Conservation (phyloP, 2,329 filamentous ascomycete species). For the Fusarium hostae region DNA sequence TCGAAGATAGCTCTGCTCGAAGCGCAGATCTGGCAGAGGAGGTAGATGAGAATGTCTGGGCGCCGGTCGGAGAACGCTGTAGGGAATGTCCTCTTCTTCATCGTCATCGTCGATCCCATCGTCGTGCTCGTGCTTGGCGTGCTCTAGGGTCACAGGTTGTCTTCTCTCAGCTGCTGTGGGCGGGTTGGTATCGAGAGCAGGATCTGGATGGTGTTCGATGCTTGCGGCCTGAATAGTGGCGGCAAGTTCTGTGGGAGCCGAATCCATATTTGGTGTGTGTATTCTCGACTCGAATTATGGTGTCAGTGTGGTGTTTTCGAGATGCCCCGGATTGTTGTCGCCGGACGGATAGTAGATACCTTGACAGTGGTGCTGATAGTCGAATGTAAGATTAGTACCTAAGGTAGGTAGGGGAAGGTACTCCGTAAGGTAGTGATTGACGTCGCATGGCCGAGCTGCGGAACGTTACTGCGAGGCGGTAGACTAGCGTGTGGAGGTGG, state of each 20-base stretch:
- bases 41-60: conserved; percentile 61
- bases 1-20: conserved; percentile 97
- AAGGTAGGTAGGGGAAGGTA: not conserved
- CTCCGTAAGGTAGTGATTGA: conserved; percentile 35
- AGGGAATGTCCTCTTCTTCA: conserved; percentile 71
- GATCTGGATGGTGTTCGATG: conserved; percentile 78
- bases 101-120: conserved; percentile 56
- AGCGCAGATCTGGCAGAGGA: conserved; percentile 87
- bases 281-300: not conserved
- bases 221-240: conserved; percentile 84
- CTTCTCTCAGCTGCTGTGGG: conserved; percentile 76
- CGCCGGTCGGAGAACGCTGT: conserved; percentile 69
- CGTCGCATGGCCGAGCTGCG: conserved; percentile 29
- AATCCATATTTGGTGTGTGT: conserved; percentile 57
- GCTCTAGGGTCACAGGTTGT: conserved; percentile 44
- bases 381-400: not conserved
- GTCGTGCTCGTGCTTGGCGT: conserved; percentile 33
- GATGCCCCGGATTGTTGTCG: not conserved
- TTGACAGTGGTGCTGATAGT: not conserved
- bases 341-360: not conserved
- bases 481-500: conserved; percentile 15
- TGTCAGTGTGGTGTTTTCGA: not conserved
- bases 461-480: conserved; percentile 48
- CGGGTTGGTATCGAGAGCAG: conserved; percentile 81
- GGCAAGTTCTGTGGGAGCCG: conserved; percentile 74